Conservation (phyloP, 2,329 filamentous ascomycete genomes). For the Cytospora paraplurivora region DNA sequence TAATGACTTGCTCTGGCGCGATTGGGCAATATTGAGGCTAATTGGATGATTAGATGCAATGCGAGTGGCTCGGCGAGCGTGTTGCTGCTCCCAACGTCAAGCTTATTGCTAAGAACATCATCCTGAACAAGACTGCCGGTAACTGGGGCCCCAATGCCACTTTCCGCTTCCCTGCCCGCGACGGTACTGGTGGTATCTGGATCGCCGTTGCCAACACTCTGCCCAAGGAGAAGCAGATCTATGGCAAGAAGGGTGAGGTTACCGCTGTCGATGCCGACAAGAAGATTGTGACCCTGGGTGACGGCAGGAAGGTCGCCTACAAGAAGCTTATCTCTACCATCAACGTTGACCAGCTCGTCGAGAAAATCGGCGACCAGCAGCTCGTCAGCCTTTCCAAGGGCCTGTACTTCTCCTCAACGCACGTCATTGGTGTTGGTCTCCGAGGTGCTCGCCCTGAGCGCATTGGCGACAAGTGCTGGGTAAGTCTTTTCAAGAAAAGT, state of each 20-base stretch:
- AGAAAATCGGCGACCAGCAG: conserved; percentile 86
- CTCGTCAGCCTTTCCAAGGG: conserved; percentile 82
- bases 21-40: conserved; percentile 2
- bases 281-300: conserved; percentile 79
- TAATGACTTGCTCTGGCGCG: not conserved
- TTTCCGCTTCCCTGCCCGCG: conserved; percentile 95
- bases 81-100: conserved; percentile 97
- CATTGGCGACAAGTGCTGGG: conserved; percentile 99
- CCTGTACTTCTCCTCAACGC: conserved; percentile 94
- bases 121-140: conserved; percentile 92
- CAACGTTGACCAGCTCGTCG: conserved; percentile 85
- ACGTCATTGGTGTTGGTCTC: conserved; percentile 95
- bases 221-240: conserved; percentile 87
- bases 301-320: conserved; percentile 89
- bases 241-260: conserved; percentile 83
- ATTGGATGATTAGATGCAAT: conserved; percentile 78
- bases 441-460: conserved; percentile 89
- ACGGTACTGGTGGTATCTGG: conserved; percentile 98
- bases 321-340: conserved; percentile 94
- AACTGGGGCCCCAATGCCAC: conserved; percentile 98
- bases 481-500: conserved; percentile 45
- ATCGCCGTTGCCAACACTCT: conserved; percentile 93
- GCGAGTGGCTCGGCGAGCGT: conserved; percentile 96
- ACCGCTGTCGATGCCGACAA: conserved; percentile 82
- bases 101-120: conserved; percentile 88